Evolutionary conservation across 805 yeast genomes (phyloP).

Genomic region (Candida ulmi): DNA sequence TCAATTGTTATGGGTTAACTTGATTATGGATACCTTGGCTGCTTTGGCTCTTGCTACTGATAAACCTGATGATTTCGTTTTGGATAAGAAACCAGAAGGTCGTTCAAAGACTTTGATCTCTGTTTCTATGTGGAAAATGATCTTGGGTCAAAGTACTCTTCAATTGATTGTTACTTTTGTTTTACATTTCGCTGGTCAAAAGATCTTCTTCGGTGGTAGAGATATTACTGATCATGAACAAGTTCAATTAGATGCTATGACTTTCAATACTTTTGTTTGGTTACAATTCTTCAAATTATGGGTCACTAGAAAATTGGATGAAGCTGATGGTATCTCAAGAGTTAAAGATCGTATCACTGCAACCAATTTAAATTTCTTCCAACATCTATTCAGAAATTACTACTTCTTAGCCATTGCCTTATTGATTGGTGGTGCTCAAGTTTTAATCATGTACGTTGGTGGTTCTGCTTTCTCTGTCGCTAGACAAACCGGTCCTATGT

Average conservation of each 20-base stretch:
- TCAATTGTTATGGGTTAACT: slow-evolving; percentile 93
- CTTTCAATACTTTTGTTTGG: slow-evolving; percentile 97
- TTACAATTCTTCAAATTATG: slow-evolving; percentile 91
- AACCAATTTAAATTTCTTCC: slow-evolving; percentile 75
- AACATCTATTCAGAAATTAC: slow-evolving; percentile 74
- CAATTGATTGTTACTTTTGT: slow-evolving; percentile 79
- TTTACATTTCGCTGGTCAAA: slow-evolving; percentile 72
- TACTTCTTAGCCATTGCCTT: slow-evolving; percentile 70
- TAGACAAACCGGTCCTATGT: slow-evolving; percentile 76
- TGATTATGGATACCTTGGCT: slow-evolving; percentile 97
- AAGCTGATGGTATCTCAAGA: slow-evolving; percentile 61
- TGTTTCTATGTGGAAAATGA: slow-evolving; percentile 98
- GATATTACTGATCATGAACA: slow-evolving; percentile 36
- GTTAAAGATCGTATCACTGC: slow-evolving; percentile 54
- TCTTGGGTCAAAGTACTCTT: slow-evolving; percentile 73
- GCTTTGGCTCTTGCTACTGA: slow-evolving; percentile 97
- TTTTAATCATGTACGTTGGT: slow-evolving; percentile 92
- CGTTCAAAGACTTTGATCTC: slow-evolving; percentile 75
- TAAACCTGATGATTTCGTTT: slow-evolving; percentile 79
- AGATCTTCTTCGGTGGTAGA: slow-evolving; percentile 43
- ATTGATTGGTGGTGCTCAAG: slow-evolving; percentile 79
- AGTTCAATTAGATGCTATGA: slow-evolving; percentile 70
- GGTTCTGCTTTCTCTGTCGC: slow-evolving; percentile 90
- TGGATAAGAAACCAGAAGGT: slow-evolving; percentile 81
- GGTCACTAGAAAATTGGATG: slow-evolving; percentile 87